phyloP scores from a whole-genome alignment of 2,329 filamentous ascomycete genomes.

The Colletotrichum liaoningense region DNA sequence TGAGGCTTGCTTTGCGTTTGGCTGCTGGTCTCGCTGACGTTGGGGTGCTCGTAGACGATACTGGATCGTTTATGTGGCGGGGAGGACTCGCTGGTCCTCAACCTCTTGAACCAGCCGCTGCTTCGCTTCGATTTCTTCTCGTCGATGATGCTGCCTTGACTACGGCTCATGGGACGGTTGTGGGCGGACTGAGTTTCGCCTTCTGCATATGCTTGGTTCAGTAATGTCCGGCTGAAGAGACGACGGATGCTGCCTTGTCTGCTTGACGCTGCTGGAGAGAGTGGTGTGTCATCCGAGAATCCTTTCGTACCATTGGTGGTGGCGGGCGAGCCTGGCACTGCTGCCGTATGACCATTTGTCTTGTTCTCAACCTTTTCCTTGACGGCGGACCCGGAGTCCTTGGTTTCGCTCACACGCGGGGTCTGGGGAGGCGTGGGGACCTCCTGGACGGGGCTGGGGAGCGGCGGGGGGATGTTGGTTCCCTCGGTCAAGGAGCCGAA shows the following conservation, averaged over 20 bases:
- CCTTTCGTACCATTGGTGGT: slow-evolving; percentile 58
- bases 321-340: slow-evolving; percentile 32
- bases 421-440: slow-evolving; percentile 57
- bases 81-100: slow-evolving; percentile 54
- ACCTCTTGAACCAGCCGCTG: slow-evolving; percentile 70
- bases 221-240: slow-evolving; percentile 65
- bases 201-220: slow-evolving; percentile 66
- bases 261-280: slow-evolving; percentile 63
- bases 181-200: slow-evolving; percentile 56
- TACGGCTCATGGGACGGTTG: slow-evolving; percentile 63
- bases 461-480: slow-evolving; percentile 69
- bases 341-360: slow-evolving; percentile 38
- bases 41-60: slow-evolving; percentile 52
- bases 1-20: slow-evolving; percentile 40
- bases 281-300: slow-evolving; percentile 61
- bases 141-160: slow-evolving; percentile 59
- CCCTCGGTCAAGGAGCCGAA: slow-evolving; percentile 70
- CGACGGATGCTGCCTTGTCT: slow-evolving; percentile 68
- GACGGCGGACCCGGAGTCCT: slow-evolving; percentile 37
- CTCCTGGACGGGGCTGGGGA: slow-evolving; percentile 64
- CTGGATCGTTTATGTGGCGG: slow-evolving; percentile 54
- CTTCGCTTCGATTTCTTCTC: slow-evolving; percentile 66
- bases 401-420: slow-evolving; percentile 40
- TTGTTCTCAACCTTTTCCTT: slow-evolving; percentile 37
- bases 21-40: slow-evolving; percentile 37